phyloP scores from a whole-genome alignment of 805 yeast species.

The Sugiyamaella mastotermitis region DNA sequence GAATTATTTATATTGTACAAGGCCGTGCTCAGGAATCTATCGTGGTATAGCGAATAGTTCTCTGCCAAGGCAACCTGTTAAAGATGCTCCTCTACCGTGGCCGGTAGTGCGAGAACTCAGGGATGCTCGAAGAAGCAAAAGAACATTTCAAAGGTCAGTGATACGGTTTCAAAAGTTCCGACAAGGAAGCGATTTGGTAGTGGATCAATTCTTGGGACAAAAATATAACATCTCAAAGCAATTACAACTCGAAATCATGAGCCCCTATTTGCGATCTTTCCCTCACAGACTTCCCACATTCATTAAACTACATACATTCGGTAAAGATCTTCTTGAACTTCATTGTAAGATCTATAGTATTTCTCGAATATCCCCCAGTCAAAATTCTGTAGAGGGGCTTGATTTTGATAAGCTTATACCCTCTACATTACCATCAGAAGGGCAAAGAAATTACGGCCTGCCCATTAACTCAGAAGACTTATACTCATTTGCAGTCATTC shows the following conservation, averaged over 20 bases:
- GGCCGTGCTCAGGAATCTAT: too few relatives aligned
- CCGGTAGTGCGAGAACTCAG: too few relatives aligned
- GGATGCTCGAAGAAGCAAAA: too few relatives aligned
- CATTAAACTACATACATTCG: conserved; percentile 4
- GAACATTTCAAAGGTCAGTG: too few relatives aligned
- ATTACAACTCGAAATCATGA: conserved; percentile 11
- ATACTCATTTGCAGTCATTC: neutral
- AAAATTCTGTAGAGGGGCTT: conserved; percentile 1
- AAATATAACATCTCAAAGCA: conserved; percentile 6
- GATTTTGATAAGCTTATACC: conserved; percentile 4
- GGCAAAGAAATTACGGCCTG: neutral
- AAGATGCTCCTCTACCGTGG: too few relatives aligned
- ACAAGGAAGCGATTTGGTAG: conserved; percentile 6
- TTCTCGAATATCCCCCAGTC: neutral
- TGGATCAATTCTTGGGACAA: conserved; percentile 6
- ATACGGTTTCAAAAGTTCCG: too few relatives aligned
- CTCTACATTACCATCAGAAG: neutral
- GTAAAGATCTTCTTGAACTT: conserved; percentile 2
- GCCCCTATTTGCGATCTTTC: conserved; percentile 5
- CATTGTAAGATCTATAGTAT: conserved; percentile 5
- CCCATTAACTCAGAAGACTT: neutral
- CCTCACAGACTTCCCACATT: conserved; percentile 1
- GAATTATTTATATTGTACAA: too few relatives aligned
- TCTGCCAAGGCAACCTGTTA: too few relatives aligned
- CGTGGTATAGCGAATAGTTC: too few relatives aligned